These are phyloP conservation scores for Globisporangium echinulatum DNA, from an alignment of 352 stramenopile genomes.

Conservation along the genomic window DNA sequence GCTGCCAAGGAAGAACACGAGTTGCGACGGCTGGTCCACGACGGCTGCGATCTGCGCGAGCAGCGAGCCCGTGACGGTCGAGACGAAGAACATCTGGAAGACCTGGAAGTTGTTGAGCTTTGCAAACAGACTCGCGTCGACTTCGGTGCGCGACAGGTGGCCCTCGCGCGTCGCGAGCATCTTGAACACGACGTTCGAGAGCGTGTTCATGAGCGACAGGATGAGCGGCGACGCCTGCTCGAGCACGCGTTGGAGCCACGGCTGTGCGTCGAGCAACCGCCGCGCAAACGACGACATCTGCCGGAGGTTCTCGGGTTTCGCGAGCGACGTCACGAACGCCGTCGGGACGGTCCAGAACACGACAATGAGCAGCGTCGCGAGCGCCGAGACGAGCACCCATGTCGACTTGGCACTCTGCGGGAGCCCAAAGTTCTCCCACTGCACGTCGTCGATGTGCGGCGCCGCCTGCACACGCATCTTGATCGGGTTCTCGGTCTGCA, in stretches of 20 bases:
- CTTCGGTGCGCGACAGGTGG: conserved; percentile 56
- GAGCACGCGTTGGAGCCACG: conserved; percentile 43
- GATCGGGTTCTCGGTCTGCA: conserved; percentile 62
- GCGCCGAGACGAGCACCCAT: conserved; percentile 50
- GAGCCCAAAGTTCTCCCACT: conserved; percentile 77
- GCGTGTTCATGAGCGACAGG: conserved; percentile 60
- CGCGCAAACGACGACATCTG: conserved; percentile 44
- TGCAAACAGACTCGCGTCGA: conserved; percentile 62
- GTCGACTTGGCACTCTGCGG: conserved; percentile 51
- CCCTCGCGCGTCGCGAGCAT: conserved; percentile 56
- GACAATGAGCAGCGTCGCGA: conserved; percentile 48
- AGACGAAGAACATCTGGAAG: conserved; percentile 83
- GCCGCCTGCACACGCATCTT: conserved; percentile 54
- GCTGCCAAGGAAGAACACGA: conserved; percentile 67
- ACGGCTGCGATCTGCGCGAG: conserved; percentile 51
- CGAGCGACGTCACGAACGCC: conserved; percentile 69
- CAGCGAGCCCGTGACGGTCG: conserved; percentile 56
- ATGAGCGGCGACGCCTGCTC: conserved; percentile 62
- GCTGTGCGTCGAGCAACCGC: conserved; percentile 32
- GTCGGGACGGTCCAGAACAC: conserved; percentile 79
- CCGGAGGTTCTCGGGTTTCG: conserved; percentile 55
- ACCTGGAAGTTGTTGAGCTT: conserved; percentile 77
- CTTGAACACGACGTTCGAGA: conserved; percentile 64
- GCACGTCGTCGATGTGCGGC: conserved; percentile 57
- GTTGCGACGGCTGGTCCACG: conserved; percentile 46